Conservation (phyloP, 805 yeast genomes). For the Ogataea paraovalis region DNA sequence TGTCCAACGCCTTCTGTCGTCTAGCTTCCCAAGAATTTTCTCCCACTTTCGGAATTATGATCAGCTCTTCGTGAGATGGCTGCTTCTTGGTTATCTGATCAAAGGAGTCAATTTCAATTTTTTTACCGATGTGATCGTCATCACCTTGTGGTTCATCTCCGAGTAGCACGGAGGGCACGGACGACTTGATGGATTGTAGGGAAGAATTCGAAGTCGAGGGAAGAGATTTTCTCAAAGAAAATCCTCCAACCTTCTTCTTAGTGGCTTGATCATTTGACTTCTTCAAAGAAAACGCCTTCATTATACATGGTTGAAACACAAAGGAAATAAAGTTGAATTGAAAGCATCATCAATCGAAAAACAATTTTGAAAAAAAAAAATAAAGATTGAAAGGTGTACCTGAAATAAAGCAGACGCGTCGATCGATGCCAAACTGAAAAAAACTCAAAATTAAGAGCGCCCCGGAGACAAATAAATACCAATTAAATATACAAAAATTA, state of each 20-base stretch:
- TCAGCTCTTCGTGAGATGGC: slow-evolving; percentile 14
- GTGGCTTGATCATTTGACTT: slow-evolving; percentile 16
- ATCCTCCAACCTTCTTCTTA: slow-evolving; percentile 27
- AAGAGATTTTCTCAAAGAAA: slow-evolving; percentile 28
- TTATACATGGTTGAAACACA: slow-evolving; percentile 4
- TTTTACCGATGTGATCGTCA: slow-evolving; percentile 9
- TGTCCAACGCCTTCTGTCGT: slow-evolving; percentile 10
- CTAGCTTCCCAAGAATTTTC: slow-evolving; percentile 24
- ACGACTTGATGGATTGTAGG: background rate
- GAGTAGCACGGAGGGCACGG: slow-evolving; percentile 6
- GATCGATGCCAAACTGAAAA: too few species aligned
- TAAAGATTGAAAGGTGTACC: too few species aligned
- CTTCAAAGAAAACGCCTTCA: slow-evolving; percentile 39
- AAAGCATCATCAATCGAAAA: too few species aligned
- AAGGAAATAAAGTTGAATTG: background rate
- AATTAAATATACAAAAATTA: too few species aligned
- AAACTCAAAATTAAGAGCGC: too few species aligned
- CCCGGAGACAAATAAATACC: too few species aligned
- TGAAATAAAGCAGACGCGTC: too few species aligned
- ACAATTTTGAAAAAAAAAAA: too few species aligned
- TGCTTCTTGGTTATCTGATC: slow-evolving; percentile 16
- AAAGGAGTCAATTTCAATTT: slow-evolving; percentile 32
- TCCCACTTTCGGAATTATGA: slow-evolving; percentile 17
- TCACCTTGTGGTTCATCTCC: slow-evolving; percentile 7
- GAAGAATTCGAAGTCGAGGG: background rate